Conservation (phyloP, 2,329 filamentous ascomycete species). For the Phaeosphaeriaceae sp. region DNA sequence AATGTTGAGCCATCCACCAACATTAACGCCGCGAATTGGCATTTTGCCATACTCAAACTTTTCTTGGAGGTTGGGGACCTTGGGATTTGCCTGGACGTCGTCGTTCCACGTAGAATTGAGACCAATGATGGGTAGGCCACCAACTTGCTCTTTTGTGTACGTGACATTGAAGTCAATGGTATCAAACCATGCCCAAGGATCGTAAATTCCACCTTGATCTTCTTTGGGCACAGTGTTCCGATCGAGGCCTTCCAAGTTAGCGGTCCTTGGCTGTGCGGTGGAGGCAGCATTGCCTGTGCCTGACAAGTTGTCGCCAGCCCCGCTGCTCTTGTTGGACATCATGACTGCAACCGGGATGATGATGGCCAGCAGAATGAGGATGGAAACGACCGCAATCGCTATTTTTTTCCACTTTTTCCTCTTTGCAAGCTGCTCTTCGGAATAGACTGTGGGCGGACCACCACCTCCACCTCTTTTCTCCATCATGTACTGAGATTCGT, state of each 20-base stretch:
- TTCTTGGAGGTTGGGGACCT: constrained; percentile 78
- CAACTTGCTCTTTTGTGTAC: constrained; percentile 84
- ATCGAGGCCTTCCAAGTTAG: constrained; percentile 54
- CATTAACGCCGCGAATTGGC: constrained; percentile 87
- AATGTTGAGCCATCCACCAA: constrained; percentile 91
- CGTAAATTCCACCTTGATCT: constrained; percentile 77
- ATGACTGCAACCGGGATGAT: constrained; percentile 56
- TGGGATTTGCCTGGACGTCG: constrained; percentile 74
- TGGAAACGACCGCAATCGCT: constrained; percentile 47
- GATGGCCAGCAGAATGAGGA: constrained; percentile 53
- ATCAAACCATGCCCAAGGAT: constrained; percentile 91
- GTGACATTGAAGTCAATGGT: constrained; percentile 93
- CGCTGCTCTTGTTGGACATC: constrained; percentile 52
- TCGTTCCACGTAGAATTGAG: constrained; percentile 87
- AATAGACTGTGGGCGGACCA: constrained; percentile 39
- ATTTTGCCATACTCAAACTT: constrained; percentile 78
- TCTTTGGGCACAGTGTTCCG: constrained; percentile 56
- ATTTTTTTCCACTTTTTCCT: constrained; percentile 61
- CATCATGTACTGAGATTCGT: constrained; percentile 49
- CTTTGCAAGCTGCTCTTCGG: constrained; percentile 48
- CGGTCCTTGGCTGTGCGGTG: constrained; percentile 48
- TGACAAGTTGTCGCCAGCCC: constrained; percentile 27
- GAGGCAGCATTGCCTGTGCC: constrained; percentile 22
- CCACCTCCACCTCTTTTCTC: constrained; percentile 52
- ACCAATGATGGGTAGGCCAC: constrained; percentile 89